Evolutionary conservation across 495 filamentous ascomycete genomes (phyloP).

Genomic region (Aspergillus egyptiacus): DNA sequence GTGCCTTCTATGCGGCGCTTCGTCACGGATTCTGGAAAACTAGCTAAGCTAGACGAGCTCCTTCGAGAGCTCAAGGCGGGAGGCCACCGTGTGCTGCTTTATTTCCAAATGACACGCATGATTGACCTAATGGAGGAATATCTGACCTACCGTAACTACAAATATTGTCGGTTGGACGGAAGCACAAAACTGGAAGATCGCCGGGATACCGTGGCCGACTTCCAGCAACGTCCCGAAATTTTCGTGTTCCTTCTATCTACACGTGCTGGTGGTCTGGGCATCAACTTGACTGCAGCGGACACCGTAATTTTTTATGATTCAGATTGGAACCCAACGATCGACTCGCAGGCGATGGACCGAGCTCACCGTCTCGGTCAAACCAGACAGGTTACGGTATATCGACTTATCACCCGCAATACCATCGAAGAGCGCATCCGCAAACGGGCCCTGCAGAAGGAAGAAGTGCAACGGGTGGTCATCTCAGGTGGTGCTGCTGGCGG

Average conservation of each 20-base stretch:
- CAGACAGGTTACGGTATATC: slow-evolving; percentile 92
- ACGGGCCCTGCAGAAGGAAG: slow-evolving; percentile 96
- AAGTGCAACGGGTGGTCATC: slow-evolving; percentile 98
- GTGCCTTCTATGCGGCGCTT: slow-evolving; percentile 99
- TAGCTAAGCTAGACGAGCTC: slow-evolving; percentile 85
- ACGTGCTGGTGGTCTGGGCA: slow-evolving; percentile 93
- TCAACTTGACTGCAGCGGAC: slow-evolving; percentile 87
- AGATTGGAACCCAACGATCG: slow-evolving; percentile 99
- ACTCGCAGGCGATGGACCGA: slow-evolving; percentile 97
- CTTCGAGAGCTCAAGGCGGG: slow-evolving; percentile 83
- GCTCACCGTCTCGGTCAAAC: slow-evolving; percentile 97
- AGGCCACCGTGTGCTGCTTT: slow-evolving; percentile 92
- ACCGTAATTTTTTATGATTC: slow-evolving; percentile 99
- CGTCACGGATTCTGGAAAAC: slow-evolving; percentile 94
- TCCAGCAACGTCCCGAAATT: slow-evolving; percentile 86
- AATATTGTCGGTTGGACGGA: slow-evolving; percentile 93
- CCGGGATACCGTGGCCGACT: slow-evolving; percentile 92
- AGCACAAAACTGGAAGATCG: slow-evolving; percentile 98
- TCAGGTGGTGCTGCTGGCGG: slow-evolving; percentile 75
- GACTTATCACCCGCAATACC: slow-evolving; percentile 91
- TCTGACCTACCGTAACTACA: slow-evolving; percentile 96
- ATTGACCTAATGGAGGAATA: slow-evolving; percentile 99
- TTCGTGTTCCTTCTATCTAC: slow-evolving; percentile 96
- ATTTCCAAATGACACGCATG: slow-evolving; percentile 99
- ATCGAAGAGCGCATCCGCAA: slow-evolving; percentile 99